Base-by-base conservation (phyloP, 2,329 filamentous ascomycete species). In the Microdochium trichocladiopsis region DNA sequence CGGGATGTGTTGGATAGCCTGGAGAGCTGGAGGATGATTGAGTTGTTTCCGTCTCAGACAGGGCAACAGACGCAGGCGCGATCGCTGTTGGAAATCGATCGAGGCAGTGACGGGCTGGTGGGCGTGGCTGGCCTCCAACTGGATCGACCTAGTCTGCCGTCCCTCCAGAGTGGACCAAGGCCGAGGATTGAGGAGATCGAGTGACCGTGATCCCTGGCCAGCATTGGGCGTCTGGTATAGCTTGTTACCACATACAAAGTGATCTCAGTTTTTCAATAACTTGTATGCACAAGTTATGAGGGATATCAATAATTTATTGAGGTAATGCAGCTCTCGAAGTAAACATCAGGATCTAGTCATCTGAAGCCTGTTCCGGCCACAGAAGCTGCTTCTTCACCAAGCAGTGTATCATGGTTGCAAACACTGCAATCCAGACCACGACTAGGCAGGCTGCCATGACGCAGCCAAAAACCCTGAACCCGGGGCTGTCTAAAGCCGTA, bases 401-500 rank as follows among this genome's bases (percentile, higher is more conserved):
- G n/a, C 86, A 85, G 24, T 80, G 72, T 33, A 90, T 61, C 86
- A 93, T 92, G 69, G 82, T 82, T 3, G 63, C 70, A 52, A 88
- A 84, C 6, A 94, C 84, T 48, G 83, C 73, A 1, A 83, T 60
- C 83, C 89, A 94, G 33, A 84, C 79, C 11, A 84, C 48, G 10
- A 93, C 71, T 12, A 94, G 68, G 8, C 80, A 66, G n/a, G 77
- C 73, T 0, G 86, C 80, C 74, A 91, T 80, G 14, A 80, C 82
- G 51, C 82, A 86, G 1, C 86, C 87, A 28, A 88, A 70, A 10
- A 91, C 78, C 43, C 82, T 71, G 43, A 94, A 79, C 1, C 82
- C 77, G 5, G 68, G 66, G 57, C 75, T 82, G 1, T 78, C 69
- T 47, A 88, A 80, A 0, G 83, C 82, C 10, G 76, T 74, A 0